Percentiles rank a stretch among this genome's conserved stretches.
Conservation (phyloP, 257 asterid species). For the Cordia subcordata region DNA sequence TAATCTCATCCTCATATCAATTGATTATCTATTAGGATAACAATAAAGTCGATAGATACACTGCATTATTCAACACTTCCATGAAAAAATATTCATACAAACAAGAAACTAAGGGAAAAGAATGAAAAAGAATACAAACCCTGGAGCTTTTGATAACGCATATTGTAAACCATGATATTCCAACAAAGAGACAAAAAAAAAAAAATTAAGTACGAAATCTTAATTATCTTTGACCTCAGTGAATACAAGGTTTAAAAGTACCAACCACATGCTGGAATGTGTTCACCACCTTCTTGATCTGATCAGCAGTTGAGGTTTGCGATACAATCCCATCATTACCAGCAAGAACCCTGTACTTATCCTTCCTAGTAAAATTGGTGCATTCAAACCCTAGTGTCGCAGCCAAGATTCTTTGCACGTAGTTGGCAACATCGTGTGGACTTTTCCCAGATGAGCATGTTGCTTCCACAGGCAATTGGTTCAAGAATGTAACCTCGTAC, state of each 20-base stretch:
- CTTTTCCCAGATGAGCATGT: conserved; percentile 79
- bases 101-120: background rate
- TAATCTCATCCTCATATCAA: background rate
- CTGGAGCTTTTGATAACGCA: background rate
- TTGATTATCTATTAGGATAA: background rate
- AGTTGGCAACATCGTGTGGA: conserved; percentile 85
- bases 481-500: conserved; percentile 73
- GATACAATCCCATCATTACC: conserved; percentile 78
- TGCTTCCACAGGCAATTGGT: conserved; percentile 77
- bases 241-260: conserved; percentile 36
- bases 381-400: conserved; percentile 92
- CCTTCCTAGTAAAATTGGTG: conserved; percentile 76
- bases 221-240: background rate
- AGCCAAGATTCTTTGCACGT: conserved; percentile 79
- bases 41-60: background rate
- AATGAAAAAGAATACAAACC: conserved; percentile 12
- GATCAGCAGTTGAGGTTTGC: conserved; percentile 15
- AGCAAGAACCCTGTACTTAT: conserved; percentile 85
- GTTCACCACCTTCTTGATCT: conserved; percentile 12
- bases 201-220: background rate
- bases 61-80: conserved; percentile 17
- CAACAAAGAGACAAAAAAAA: background rate
- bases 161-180: background rate
- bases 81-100: background rate
- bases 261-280: conserved; percentile 43